Base-by-base conservation (phyloP, 805 yeast species). In the Pichia ethanolica region DNA sequence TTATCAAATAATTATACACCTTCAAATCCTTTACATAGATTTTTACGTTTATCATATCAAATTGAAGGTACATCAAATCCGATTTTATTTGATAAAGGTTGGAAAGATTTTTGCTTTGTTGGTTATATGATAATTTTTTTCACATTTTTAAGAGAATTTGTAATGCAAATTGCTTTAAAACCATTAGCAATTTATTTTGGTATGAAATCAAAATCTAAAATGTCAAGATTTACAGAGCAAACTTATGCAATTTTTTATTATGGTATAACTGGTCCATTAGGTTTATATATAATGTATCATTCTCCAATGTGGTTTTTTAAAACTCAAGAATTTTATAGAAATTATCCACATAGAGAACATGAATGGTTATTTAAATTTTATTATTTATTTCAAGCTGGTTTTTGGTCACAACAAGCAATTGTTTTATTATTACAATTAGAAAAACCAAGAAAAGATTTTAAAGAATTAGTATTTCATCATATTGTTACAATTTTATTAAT, bases 351-450 rank as follows among this genome's bases (percentile, higher is more conserved):
- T 69, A 73, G 77, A 52, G 74, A 83, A 35, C 86, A 86, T 61
- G 83, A 78, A 49, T 75, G 71, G 53, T 71, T 74, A 49, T 85
- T 86, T 72, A 93, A 93, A 70, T 66, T 81, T 12, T 93, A 85
- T 64, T 93, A 93, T 65, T 72, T 93, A 53, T 81, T 86, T 39
- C 98, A 93, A 71, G 97, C 98, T 6, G 86, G 97, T 5, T 93
- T 89, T 68, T 93, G 99, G 99, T 82, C 89, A 26, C 99, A 93
- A 71, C 99, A 93, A 70, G 83, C 95, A 1, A 81, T 86, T 39
- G 86, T 93, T 34, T 73, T 93, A 55, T 70, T 81, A 42, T 73
- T 93, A 55, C 96, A 86, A 66, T 75, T 93, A 53, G 99, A 93
- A 68, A 88, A 88, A 66, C 98, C 97, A 50, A 79, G 99, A 67